Base-by-base conservation (phyloP, 257 asterid species). In the Solanum ossicruentum region DNA sequence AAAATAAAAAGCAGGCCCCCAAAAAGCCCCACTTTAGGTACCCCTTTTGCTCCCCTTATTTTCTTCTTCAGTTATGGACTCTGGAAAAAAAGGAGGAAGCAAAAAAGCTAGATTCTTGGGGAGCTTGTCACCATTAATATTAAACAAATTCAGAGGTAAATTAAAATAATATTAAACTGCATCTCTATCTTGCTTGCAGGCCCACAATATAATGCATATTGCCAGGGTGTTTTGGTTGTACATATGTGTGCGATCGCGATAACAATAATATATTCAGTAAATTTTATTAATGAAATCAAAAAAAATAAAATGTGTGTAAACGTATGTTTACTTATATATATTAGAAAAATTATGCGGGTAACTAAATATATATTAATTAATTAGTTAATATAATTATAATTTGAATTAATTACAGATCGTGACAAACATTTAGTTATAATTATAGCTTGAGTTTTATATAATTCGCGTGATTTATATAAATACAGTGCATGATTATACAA, bases 141-240 rank as follows among this genome's bases (percentile, higher is more conserved):
- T 80, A 39, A 39, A 77, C 80, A 47, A 73, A 84, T 84, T 32
- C 72, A 57, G 45, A 85, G 52, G 58, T 81, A 32, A 82, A 78
- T 69, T 85, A 88, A 83, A 69, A 41, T 69, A 82, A 82, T 10
- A 21, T 6, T 9, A 66, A 16, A 49, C 12, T 63, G 65, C 15
- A 75, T 85, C 91, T 84, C 61, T 85, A 83, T 85, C 90, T 87
- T 83, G 66, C 52, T 86, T 81, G 86, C 85, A 87, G 45, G 85
- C 57, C 80, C 84, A 84, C 67, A 12, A 18, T 17, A 49, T 47
- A 16, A 47, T 84, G 80, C 23, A 67, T 80, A 84, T 85, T 89
- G 87, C 94, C 95, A 92, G 94, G 86, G 86, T 88, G 93, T 88
- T 86, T 85, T 86, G 85, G 88, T 71, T 88, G 89, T 85, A 86